These are phyloP conservation scores for Tulasnella sp. DNA, from an alignment of 768 basidiomycete genomes.

Conservation along the genomic window DNA sequence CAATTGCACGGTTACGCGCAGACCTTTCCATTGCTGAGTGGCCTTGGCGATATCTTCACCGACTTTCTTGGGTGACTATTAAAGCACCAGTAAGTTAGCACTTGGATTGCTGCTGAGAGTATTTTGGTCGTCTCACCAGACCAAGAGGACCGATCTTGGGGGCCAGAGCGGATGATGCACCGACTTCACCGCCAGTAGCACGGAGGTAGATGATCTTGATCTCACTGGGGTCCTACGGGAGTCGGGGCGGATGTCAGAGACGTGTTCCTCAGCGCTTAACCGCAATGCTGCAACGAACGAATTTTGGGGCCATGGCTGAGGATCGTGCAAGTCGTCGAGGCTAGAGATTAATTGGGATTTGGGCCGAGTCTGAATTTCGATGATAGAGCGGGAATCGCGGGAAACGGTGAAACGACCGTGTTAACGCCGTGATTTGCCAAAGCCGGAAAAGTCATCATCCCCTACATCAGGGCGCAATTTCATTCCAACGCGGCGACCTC, in stretches of 20 bases:
- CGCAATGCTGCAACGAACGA: conserved; percentile 49
- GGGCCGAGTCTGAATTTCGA: conserved; percentile 9
- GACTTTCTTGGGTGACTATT: conserved; percentile 98
- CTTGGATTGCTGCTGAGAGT: neutral
- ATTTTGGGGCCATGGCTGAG: conserved; percentile 67
- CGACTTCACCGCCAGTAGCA: conserved; percentile 98
- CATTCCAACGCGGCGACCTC: neutral
- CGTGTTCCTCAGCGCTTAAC: neutral
- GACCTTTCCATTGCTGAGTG: conserved; percentile 97
- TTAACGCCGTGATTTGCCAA: neutral
- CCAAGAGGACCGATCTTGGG: conserved; percentile 99
- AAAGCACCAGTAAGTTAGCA: neutral
- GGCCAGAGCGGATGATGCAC: conserved; percentile 95
- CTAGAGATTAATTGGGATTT: neutral
- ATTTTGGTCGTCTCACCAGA: conserved; percentile 62
- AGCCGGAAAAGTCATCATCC: neutral
- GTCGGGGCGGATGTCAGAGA: neutral
- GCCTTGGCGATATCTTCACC: conserved; percentile 99
- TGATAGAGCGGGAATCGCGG: neutral
- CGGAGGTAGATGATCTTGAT: conserved; percentile 99
- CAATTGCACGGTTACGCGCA: conserved; percentile 96
- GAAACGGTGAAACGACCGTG: neutral
- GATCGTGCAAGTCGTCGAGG: conserved; percentile 1
- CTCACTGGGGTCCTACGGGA: conserved; percentile 85
- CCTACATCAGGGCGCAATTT: neutral